These are phyloP conservation scores for Ophiocordyceps sinensis DNA, from an alignment of 2,329 filamentous ascomycete genomes.

Conservation along the genomic window DNA sequence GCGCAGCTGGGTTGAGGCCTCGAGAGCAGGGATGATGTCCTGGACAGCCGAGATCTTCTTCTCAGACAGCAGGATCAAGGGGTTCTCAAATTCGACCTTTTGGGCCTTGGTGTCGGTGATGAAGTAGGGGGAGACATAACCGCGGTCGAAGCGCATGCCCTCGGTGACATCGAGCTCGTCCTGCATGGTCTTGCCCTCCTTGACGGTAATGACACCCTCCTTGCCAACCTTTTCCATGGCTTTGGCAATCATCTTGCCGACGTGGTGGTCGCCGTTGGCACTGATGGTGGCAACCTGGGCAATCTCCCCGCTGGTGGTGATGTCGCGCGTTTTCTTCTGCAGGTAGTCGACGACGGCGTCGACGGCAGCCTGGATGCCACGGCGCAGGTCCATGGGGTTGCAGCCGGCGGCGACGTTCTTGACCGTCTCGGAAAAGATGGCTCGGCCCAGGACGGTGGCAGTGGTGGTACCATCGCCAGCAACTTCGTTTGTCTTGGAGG, in stretches of 20 bases:
- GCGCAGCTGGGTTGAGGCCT: conserved; percentile 90
- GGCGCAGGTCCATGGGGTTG: conserved; percentile 98
- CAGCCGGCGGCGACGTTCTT: conserved; percentile 99
- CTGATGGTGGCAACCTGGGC: conserved; percentile 97
- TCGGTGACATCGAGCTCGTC: conserved; percentile 98
- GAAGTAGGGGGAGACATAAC: conserved; percentile 98
- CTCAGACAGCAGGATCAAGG: conserved; percentile 93
- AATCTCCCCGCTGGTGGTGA: conserved; percentile 94
- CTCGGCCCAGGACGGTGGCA: conserved; percentile 88
- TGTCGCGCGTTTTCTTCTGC: conserved; percentile 91
- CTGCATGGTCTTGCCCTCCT: conserved; percentile 97
- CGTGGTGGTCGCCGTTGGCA: conserved; percentile 90
- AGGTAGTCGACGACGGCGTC: conserved; percentile 90
- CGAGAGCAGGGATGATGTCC: conserved; percentile 95
- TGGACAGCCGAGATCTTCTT: conserved; percentile 99
- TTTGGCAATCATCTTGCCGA: conserved; percentile 89
- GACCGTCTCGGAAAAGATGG: conserved; percentile 99
- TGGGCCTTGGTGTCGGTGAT: conserved; percentile 98
- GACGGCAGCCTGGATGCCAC: conserved; percentile 92
- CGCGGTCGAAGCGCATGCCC: conserved; percentile 99
- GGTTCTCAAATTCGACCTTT: conserved; percentile 99
- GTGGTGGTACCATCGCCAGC: conserved; percentile 98
- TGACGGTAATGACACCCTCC: conserved; percentile 99
- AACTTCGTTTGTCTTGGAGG: conserved; percentile 97
- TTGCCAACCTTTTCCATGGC: conserved; percentile 99